These are phyloP conservation scores for Phytophthora pisi DNA, from an alignment of 352 stramenopile species.

Conservation along the genomic window DNA sequence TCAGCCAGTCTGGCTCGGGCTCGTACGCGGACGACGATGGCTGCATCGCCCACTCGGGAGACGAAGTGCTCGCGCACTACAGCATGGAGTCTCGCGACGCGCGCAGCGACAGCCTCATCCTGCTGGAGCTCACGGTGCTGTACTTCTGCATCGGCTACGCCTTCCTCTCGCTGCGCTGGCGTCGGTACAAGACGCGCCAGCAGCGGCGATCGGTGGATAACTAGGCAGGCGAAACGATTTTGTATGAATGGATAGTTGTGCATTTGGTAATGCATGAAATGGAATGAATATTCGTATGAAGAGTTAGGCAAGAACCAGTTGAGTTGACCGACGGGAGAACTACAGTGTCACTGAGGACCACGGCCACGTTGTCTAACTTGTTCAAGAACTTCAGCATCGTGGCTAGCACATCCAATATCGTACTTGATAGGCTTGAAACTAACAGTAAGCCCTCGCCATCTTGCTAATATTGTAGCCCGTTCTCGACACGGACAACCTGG, in stretches of 20 bases:
- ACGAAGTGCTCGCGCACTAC: constrained; percentile 58
- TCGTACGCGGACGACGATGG: constrained; percentile 24
- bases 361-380: too few relatives aligned
- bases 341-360: too few relatives aligned
- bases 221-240: neutral
- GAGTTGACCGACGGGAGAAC: too few relatives aligned
- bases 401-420: too few relatives aligned
- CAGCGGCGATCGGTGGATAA: constrained; percentile 10
- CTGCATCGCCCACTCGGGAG: constrained; percentile 49
- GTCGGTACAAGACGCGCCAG: constrained; percentile 30
- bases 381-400: too few relatives aligned
- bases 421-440: too few relatives aligned
- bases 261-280: neutral
- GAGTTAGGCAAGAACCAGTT: too few relatives aligned
- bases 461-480: too few relatives aligned
- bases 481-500: neutral
- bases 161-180: constrained; percentile 41
- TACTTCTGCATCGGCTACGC: constrained; percentile 45
- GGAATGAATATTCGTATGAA: neutral
- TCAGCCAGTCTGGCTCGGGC: constrained; percentile 26
- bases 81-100: constrained; percentile 40
- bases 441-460: too few relatives aligned
- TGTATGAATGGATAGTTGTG: constrained; percentile 2
- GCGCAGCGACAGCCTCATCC: constrained; percentile 41
- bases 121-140: constrained; percentile 44